Evolutionary conservation across 495 filamentous ascomycete genomes (phyloP), one percentile per base, ranked within the genome.

Genomic region (Daldinia concentrica): DNA sequence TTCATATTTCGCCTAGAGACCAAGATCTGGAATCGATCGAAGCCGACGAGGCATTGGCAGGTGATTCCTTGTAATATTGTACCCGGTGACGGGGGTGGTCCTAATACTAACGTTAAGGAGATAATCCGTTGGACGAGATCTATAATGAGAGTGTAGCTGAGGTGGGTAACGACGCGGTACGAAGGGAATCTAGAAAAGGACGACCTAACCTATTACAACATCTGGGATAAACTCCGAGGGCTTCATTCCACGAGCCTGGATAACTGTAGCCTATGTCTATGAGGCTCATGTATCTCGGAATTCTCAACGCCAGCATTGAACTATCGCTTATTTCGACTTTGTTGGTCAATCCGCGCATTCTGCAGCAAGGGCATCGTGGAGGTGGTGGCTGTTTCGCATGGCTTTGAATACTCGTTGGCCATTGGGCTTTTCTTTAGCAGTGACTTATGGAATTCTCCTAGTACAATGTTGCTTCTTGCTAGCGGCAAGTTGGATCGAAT

Each of bases 301-400:
- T 19, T 22, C 17, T 11, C 5, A 48, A 48, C 22, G 8, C n/a
- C n/a, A 48, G 19, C 17, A 48, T 58, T n/a, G 26, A 41, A 55
- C 15, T 52, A 27, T 64, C 29, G 36, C 19, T 17, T 36, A 59
- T 63, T 26, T 57, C 19, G 37, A 59, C n/a, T 19, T 24, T 64
- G 60, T 64, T 54, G 68, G 69, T 54, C 58, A 72, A 34, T 66
- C 56, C 22, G 14, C 15, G 56, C 17, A 50, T 54, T 72, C 45
- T 68, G 64, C 64, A 55, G 59, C 64, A 67, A 68, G 69, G 69
- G 69, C 32, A 6, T 22, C 48, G 14, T 36, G 52, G 32, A 26
- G 45, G 69, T 72, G 69, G 69, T 64, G 64, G n/a, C 9, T 32
- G 7, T 54, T 72, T 58, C 50, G 8, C 29, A 58, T 50, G 58